Conservation (phyloP, 495 filamentous ascomycete genomes). For the Gamarada debralockiae region DNA sequence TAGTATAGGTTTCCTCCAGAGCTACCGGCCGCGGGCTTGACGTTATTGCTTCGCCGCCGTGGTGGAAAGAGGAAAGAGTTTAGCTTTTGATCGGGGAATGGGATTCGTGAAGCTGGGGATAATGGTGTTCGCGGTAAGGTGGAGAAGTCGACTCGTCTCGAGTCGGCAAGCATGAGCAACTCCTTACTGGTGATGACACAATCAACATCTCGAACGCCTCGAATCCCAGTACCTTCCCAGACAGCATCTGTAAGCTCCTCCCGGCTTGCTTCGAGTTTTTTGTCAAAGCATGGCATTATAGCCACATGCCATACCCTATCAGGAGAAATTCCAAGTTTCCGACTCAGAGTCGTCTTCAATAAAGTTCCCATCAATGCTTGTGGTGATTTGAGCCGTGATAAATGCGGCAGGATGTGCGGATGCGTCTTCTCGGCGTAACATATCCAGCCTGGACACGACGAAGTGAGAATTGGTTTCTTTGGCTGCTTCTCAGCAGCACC, state of each 20-base stretch:
- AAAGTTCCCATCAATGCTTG: slow-evolving; percentile 89
- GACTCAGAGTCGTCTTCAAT: slow-evolving; percentile 77
- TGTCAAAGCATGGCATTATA: slow-evolving; percentile 98
- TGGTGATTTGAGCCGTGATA: slow-evolving; percentile 88
- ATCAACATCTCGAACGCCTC: slow-evolving; percentile 81
- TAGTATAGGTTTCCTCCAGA: slow-evolving; percentile 88
- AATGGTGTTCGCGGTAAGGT: slow-evolving; percentile 56
- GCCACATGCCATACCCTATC: slow-evolving; percentile 90
- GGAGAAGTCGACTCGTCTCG: slow-evolving; percentile 70
- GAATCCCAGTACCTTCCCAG: slow-evolving; percentile 50
- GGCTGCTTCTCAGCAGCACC: slow-evolving; percentile 33
- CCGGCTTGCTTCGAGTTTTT: slow-evolving; percentile 93
- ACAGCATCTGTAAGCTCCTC: slow-evolving; percentile 81
- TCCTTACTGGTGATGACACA: slow-evolving; percentile 97
- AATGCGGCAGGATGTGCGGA: slow-evolving; percentile 84
- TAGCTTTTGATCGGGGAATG: slow-evolving; percentile 69
- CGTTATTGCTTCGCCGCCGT: slow-evolving; percentile 19
- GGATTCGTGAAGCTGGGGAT: slow-evolving; percentile 22
- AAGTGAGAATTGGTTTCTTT: slow-evolving; percentile 76
- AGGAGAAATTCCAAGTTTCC: slow-evolving; percentile 62
- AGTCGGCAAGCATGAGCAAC: slow-evolving; percentile 79
- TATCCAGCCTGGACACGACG: slow-evolving; percentile 95
- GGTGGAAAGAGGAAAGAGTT: slow-evolving; percentile 65
- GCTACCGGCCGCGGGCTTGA: slow-evolving; percentile 52
- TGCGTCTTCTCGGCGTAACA: slow-evolving; percentile 99